phyloP scores from a whole-genome alignment of 306 rosid species.

The Datisca glomerata region DNA sequence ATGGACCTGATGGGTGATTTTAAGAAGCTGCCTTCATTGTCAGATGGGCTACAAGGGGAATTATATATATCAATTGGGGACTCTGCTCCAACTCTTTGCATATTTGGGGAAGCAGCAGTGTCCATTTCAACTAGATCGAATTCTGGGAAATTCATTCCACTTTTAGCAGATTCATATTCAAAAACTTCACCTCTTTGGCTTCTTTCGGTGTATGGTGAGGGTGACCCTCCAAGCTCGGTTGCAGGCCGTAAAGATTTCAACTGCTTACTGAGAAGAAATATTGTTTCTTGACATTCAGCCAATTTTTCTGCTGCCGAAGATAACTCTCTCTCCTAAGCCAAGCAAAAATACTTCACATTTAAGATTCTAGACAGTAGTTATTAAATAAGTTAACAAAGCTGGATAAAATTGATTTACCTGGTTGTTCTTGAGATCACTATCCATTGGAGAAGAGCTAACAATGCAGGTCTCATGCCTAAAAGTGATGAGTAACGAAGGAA shows the following conservation, averaged over 20 bases:
- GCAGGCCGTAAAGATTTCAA: slow-evolving; percentile 72
- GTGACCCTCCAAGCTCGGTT: slow-evolving; percentile 39
- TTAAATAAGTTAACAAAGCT: neutral
- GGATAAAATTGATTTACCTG: slow-evolving; percentile 31
- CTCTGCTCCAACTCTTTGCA: slow-evolving; percentile 33
- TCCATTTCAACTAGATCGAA: slow-evolving; percentile 40
- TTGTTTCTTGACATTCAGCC: slow-evolving; percentile 98
- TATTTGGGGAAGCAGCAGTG: slow-evolving; percentile 22
- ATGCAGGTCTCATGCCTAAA: slow-evolving; percentile 47
- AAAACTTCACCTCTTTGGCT: slow-evolving; percentile 39
- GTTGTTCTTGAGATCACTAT: slow-evolving; percentile 34
- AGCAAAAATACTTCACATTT: slow-evolving; percentile 1
- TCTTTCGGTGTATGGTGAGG: slow-evolving; percentile 35
- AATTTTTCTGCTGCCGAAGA: slow-evolving; percentile 86
- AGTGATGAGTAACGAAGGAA: neutral
- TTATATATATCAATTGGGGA: slow-evolving; percentile 44
- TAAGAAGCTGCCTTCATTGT: slow-evolving; percentile 38
- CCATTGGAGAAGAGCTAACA: slow-evolving; percentile 24
- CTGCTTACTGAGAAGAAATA: slow-evolving; percentile 88
- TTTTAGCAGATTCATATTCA: slow-evolving; percentile 40
- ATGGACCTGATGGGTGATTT: slow-evolving; percentile 42
- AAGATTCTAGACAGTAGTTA: neutral
- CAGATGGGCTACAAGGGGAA: slow-evolving; percentile 46
- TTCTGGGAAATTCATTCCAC: slow-evolving; percentile 35
- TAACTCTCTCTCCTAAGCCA: slow-evolving; percentile 65